Evolutionary conservation across 169 alveolate genomes (phyloP), one percentile per base, ranked within the genome.

Genomic region (Eimeria acervulina): DNA sequence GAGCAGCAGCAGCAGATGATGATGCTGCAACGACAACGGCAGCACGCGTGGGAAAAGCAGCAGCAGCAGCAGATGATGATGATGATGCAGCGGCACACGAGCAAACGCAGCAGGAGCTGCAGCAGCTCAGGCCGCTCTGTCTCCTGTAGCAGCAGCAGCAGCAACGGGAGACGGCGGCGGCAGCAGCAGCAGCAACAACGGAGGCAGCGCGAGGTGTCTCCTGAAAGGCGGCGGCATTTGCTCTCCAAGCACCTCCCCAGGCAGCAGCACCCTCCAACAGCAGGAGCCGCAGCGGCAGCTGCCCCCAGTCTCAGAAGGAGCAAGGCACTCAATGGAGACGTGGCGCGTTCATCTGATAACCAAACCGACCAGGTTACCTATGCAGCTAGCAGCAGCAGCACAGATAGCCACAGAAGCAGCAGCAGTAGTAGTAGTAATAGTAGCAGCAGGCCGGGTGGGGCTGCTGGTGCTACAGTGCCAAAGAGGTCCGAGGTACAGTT

Each of bases 11-110:
- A 51, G 59, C 59, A 19, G 76, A 17, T 66, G 76, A 23, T 26
- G 76, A 17, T 66, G 76, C 76, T 66, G 38, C 76, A 66, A 66
- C 76, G 76, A 28, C 76, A 66, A 28, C 36, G 76, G 40, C 76
- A 66, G 10, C 76, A 66, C 28, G 76, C 76, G 76, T 66, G 76
- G 76, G 33, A 66, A 28, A 23, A 66, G 76, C 76, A 66, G 76
- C 76, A 66, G 36, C 59, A 51, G 59, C 59, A 51, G 59, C 55
- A 5, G 55, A 12, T 51, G 55, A 12, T 51, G 0, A 51, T 66
- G 76, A 23, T 66, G 76, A 66, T 66, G 76, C 76, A 66, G 36
- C 76, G 76, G 76, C 76, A 28, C 36, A 10, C 40, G 13, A 66
- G 15, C 76, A 66, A 28, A 28, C 36, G 76, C 76, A 66, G 76